phyloP scores from a whole-genome alignment of 192 early-diverging fungal genomes.

The Podila clonocystis region DNA sequence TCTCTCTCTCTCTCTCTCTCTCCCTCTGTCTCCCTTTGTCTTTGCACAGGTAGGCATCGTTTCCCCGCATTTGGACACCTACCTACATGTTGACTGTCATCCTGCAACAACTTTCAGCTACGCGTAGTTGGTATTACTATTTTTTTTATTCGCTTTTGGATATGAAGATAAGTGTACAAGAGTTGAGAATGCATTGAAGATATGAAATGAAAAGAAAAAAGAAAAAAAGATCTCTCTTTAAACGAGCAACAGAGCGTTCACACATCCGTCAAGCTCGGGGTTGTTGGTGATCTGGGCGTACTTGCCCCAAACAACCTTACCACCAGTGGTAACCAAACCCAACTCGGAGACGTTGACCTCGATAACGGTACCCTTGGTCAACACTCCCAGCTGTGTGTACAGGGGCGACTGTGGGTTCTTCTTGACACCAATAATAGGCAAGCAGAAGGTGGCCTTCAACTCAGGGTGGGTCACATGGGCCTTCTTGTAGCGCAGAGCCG shows the following conservation, averaged over 20 bases:
- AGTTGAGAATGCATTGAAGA: too few species aligned
- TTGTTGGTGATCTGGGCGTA: constrained; percentile 97
- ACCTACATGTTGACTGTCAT: too few species aligned
- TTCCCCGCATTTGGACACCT: too few species aligned
- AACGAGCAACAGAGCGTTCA: constrained; percentile 93
- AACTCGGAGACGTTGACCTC: constrained; percentile 96
- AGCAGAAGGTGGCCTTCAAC: constrained; percentile 95
- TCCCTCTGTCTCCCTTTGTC: too few species aligned
- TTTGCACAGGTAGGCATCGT: too few species aligned
- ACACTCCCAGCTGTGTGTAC: constrained; percentile 96
- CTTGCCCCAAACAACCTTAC: constrained; percentile 99
- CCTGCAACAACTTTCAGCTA: too few species aligned
- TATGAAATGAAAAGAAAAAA: neutral
- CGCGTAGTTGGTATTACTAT: too few species aligned
- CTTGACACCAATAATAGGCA: constrained; percentile 98
- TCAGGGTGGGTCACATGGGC: constrained; percentile 99
- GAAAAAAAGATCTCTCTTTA: constrained; percentile 52
- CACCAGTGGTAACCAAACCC: constrained; percentile 94
- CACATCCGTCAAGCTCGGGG: constrained; percentile 97
- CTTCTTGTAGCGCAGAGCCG: constrained; percentile 98
- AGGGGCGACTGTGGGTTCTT: constrained; percentile 98
- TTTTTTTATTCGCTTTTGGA: too few species aligned
- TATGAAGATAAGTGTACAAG: too few species aligned
- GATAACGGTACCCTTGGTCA: constrained; percentile 98
- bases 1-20: too few species aligned